Conservation (phyloP, 2,329 filamentous ascomycete species). For the Dactylellina parvicollis region DNA sequence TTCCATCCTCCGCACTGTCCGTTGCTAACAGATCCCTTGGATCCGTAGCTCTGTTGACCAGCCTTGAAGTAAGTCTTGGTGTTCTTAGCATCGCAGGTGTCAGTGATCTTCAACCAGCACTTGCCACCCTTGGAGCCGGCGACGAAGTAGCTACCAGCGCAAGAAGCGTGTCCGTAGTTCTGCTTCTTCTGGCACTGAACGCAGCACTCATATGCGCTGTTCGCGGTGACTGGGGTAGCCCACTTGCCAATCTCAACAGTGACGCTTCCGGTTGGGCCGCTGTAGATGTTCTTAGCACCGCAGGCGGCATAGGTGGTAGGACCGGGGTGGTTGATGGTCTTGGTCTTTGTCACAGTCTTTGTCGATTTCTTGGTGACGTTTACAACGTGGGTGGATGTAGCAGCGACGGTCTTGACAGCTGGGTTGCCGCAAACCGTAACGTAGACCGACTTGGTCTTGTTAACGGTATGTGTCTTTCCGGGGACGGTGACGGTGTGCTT, state of each 20-base stretch:
- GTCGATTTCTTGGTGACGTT: conserved; percentile 1
- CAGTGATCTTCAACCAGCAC: conserved; percentile 11
- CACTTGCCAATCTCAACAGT: not conserved
- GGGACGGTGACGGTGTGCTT: not conserved
- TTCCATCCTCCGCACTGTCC: conserved; percentile 14
- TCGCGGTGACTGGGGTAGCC: not conserved
- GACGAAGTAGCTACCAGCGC: conserved; percentile 15
- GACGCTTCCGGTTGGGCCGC: not conserved
- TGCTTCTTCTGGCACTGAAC: conserved; percentile 9
- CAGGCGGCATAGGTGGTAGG: conserved; percentile 22
- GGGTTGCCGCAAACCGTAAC: conserved; percentile 2
- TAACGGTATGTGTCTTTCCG: conserved; percentile 10
- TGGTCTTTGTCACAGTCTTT: conserved; percentile 8
- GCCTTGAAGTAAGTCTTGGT: not conserved
- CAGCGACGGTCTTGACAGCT: conserved; percentile 4
- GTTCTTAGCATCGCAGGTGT: not conserved
- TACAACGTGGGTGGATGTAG: not conserved
- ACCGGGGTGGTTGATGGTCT: not conserved
- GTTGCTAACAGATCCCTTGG: conserved; percentile 6
- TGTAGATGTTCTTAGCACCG: not conserved
- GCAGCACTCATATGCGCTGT: conserved; percentile 19
- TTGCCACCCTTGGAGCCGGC: not conserved
- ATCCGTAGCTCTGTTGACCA: conserved; percentile 7
- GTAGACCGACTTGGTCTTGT: conserved; percentile 8
- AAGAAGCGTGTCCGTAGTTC: conserved; percentile 1